Percentiles rank a stretch among this genome's conserved stretches.
Evolutionary conservation across 331 rosid genomes (phyloP).

Genomic region (Quercus phellos): DNA sequence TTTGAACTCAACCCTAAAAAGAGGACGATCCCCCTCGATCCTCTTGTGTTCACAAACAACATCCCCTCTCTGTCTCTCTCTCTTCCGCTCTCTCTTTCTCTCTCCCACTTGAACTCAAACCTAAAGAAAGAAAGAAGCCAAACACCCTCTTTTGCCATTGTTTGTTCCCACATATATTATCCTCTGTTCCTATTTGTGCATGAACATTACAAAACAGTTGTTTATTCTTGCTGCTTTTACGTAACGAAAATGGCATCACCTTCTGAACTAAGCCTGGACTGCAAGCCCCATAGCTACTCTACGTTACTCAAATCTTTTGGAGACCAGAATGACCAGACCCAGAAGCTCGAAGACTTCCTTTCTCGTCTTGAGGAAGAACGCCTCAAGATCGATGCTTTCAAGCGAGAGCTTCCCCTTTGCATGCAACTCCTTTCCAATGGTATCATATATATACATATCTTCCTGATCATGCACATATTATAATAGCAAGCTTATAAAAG

Average conservation of each 20-base stretch:
- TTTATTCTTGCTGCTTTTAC: not conserved
- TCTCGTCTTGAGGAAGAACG: constrained; percentile 88
- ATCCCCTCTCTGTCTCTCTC: constrained; percentile 24
- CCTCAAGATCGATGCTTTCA: constrained; percentile 95
- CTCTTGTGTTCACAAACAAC: constrained; percentile 72
- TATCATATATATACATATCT: constrained; percentile 15
- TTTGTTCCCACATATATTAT: constrained; percentile 44
- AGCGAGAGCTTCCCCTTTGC: constrained; percentile 99
- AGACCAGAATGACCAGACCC: constrained; percentile 41
- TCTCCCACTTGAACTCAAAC: constrained; percentile 22
- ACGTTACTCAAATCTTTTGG: constrained; percentile 70
- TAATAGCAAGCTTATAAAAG: not conserved
- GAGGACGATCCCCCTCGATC: constrained; percentile 64
- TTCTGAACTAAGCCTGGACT: constrained; percentile 68
- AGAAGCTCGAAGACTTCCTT: constrained; percentile 74
- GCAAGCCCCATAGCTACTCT: constrained; percentile 73
- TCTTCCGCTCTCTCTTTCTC: constrained; percentile 29
- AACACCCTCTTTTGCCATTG: constrained; percentile 63
- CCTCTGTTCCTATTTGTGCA: constrained; percentile 37
- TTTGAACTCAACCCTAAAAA: constrained; percentile 70
- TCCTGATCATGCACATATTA: not conserved
- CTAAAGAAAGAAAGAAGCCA: constrained; percentile 51
- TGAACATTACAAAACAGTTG: constrained; percentile 29
- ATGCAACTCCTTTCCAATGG: constrained; percentile 97
- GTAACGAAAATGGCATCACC: constrained; percentile 60